Conservation (phyloP, 2,329 filamentous ascomycete genomes). For the Allantophomopsis lycopodina region DNA sequence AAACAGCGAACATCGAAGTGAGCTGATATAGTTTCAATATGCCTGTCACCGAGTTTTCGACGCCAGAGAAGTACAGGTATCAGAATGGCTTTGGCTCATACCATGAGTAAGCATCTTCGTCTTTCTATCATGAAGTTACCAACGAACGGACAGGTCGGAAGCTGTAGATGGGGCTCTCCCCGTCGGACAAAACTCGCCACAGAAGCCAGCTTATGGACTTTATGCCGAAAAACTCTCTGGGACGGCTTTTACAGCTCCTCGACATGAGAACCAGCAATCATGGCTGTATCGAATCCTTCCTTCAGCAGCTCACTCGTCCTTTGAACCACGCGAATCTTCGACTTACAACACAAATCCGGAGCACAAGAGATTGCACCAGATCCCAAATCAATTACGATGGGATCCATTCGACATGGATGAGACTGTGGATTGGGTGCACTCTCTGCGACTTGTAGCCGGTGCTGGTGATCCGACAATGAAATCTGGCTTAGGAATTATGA, state of each 20-base stretch:
- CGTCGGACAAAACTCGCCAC: constrained; percentile 52
- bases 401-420: constrained; percentile 57
- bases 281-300: constrained; percentile 45
- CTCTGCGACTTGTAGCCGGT: constrained; percentile 54
- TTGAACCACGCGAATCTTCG: constrained; percentile 26
- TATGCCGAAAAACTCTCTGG: constrained; percentile 53
- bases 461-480: constrained; percentile 72
- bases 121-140: neutral
- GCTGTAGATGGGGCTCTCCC: constrained; percentile 51
- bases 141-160: constrained; percentile 36
- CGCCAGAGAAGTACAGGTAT: constrained; percentile 53
- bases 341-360: constrained; percentile 27
- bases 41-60: constrained; percentile 49
- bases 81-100: constrained; percentile 55
- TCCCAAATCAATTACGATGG: constrained; percentile 75
- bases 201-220: constrained; percentile 53
- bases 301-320: constrained; percentile 34
- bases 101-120: constrained; percentile 39
- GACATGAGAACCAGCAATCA: constrained; percentile 40
- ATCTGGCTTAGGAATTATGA: constrained; percentile 63
- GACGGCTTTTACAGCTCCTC: constrained; percentile 41
- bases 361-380: constrained; percentile 40
- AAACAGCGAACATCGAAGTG: no score
- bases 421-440: constrained; percentile 53
- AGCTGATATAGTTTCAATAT: constrained; percentile 22